These are phyloP conservation scores for Lyophyllum semitale DNA, from an alignment of 768 basidiomycete genomes.

Conservation along the genomic window DNA sequence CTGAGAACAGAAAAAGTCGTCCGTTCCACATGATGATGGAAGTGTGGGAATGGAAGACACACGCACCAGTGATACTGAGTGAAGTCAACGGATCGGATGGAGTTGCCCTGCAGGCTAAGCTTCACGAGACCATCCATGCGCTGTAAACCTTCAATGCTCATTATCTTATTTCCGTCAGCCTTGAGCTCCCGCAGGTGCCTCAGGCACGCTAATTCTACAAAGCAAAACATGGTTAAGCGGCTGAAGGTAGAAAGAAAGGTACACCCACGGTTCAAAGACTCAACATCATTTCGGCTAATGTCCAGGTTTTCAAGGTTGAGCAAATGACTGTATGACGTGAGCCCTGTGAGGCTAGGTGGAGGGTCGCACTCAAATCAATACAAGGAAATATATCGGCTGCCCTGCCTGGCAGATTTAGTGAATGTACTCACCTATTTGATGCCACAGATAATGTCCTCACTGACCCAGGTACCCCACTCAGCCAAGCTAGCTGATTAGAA, in stretches of 20 bases:
- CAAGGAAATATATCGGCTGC: slow-evolving; percentile 1
- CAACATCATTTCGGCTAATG: slow-evolving; percentile 87
- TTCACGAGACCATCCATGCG: slow-evolving; percentile 81
- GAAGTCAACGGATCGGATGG: slow-evolving; percentile 64
- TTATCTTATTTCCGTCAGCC: slow-evolving; percentile 85
- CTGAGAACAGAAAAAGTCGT: slow-evolving; percentile 26
- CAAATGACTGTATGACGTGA: slow-evolving; percentile 89
- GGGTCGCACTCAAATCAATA: slow-evolving; percentile 10
- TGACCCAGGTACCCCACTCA: slow-evolving; percentile 73
- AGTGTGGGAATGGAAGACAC: slow-evolving; percentile 16
- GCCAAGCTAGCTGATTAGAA: slow-evolving; percentile 72
- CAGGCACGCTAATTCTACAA: slow-evolving; percentile 78
- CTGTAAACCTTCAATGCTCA: slow-evolving; percentile 73
- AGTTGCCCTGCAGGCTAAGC: slow-evolving; percentile 79
- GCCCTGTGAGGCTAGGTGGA: slow-evolving; percentile 66
- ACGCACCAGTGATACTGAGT: slow-evolving; percentile 67
- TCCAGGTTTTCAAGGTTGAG: slow-evolving; percentile 86
- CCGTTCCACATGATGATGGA: slow-evolving; percentile 14
- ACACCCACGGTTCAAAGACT: slow-evolving; percentile 81
- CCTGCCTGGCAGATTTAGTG: neutral
- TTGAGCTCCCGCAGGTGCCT: slow-evolving; percentile 85
- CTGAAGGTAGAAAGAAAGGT: slow-evolving; percentile 10
- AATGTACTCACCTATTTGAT: slow-evolving; percentile 60
- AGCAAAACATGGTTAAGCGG: slow-evolving; percentile 9
- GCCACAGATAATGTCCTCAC: slow-evolving; percentile 80